Evolutionary conservation across 1,139 yeast genomes (phyloP), one percentile per base, ranked within the genome.

Genomic region (Nakaseomyces nivariensis): DNA sequence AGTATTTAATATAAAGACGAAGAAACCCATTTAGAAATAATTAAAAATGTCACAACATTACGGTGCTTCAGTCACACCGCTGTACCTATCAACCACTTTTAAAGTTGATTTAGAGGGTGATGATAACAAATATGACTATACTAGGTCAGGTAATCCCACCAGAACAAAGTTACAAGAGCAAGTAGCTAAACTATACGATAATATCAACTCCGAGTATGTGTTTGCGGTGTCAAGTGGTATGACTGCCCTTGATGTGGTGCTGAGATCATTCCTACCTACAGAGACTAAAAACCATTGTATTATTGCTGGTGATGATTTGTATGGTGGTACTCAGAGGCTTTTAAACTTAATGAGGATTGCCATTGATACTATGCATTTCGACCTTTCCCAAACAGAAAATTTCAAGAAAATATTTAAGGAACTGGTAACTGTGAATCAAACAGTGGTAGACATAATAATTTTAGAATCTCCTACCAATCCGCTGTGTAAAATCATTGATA

Each of bases 91-190:
- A 1, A 96, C 97, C 13, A 90, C 97, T 9, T 90, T 90, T 71
- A 89, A 88, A 67, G 79, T 77, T 43, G 82, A 88, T 5, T 72
- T 86, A 55, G 70, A 79, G 43, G 81, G 83, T 58, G 81, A 85
- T 85, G 92, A 94, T 5, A 58, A 58, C 48, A 85, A 82, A 61
- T 89, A 85, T 66, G 97, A 89, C 67, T 89, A 89, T 67, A 87
- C 97, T 0, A 75, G 97, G 61, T 83, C 94, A n/a, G 97, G 97
- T 3, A 89, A 89, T 67, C 97, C 97, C 32, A 87, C 97, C 1
- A 75, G 97, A 67, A 79, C 94, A 0, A 79, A 79, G 47, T 71
- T 88, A 52, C 96, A 89, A 66, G 73, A 78, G 49, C 95, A 89
- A 59, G 65, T 89, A 60, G 82, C 87, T 46, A 78, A 79, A 57